Evolutionary conservation across 768 basidiomycete genomes (phyloP), one percentile per base, ranked within the genome.

Genomic region (Cystoderma amianthinum): DNA sequence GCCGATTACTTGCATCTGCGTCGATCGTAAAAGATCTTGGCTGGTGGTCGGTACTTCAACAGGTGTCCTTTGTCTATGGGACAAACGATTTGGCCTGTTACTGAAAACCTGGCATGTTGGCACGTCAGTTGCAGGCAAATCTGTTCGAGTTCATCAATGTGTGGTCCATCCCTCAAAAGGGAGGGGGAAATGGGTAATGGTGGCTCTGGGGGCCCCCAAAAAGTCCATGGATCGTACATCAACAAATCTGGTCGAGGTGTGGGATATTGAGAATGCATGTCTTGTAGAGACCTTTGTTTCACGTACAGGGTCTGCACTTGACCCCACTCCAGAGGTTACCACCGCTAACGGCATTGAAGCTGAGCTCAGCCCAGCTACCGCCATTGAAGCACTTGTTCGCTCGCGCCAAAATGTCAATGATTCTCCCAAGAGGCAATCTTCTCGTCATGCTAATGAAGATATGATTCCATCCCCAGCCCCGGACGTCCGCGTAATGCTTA

Each of bases 51-150:
- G 90, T 2, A 96, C 95, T 1, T 78, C 85, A 2, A 78, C 76
- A 1, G 96, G 95, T 4, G 78, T 85, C 11, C 64, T 98, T 10
- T 81, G 87, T 0, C 70, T 99, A 2, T 99, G 94, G 93, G 96
- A 99, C 63, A 79, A 91, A 32, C 84, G 95, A 7, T 99, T 98
- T 50, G 93, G 94, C 1, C 67, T 97, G 15, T 66, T 85, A 3
- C 69, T 98, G 48, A 87, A 86, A 58, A 88, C 82, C 45, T 97
- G 95, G 94, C 78, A 80, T 52, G 80, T 80, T 5, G 80, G 80
- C 7, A 67, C 69, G 4, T 69, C 75, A 3, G 65, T 71, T 9
- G 64, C 66, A 2, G 77, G 77, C 2, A 62, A 68, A 28, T 67
- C 71, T 5, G 72, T 71, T 2, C 73, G 78, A 25, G 76, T 94